These are phyloP conservation scores for Acanthamoeba culbertsoni DNA, from an alignment of 208 protist genomes.

Conservation along the genomic window DNA sequence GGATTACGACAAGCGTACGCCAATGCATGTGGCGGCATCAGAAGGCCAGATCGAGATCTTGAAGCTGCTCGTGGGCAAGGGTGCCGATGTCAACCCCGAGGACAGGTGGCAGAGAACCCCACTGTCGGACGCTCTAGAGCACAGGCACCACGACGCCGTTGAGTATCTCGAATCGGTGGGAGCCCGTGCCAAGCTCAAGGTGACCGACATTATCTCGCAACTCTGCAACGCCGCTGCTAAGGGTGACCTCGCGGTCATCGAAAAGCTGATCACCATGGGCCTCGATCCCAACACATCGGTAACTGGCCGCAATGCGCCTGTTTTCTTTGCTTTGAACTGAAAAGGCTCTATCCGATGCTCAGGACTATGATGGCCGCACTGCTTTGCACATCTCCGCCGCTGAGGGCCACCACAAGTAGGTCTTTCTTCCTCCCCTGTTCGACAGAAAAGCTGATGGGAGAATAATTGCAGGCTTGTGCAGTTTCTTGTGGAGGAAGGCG, in stretches of 20 bases:
- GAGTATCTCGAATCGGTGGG: not conserved
- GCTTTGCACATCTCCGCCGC: conserved; percentile 30
- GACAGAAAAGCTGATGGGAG: too few species aligned
- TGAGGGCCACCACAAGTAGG: not conserved
- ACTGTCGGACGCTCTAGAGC: not conserved
- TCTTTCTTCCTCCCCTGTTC: not conserved
- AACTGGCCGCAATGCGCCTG: not conserved
- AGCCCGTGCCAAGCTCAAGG: conserved; percentile 20
- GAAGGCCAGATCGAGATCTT: conserved; percentile 66
- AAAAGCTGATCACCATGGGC: not conserved
- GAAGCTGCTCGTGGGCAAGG: conserved; percentile 62
- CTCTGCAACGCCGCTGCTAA: conserved; percentile 29
- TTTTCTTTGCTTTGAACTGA: not conserved
- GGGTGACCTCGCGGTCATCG: conserved; percentile 17
- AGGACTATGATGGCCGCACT: conserved; percentile 37
- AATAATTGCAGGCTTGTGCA: not conserved
- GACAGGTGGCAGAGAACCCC: not conserved
- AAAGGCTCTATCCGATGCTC: not conserved
- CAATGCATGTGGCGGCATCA: conserved; percentile 70
- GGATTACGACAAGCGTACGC: conserved; percentile 74
- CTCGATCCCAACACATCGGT: not conserved
- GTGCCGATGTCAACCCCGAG: conserved; percentile 59
- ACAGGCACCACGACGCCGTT: not conserved
- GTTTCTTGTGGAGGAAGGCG: conserved; percentile 18
- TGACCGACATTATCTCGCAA: conserved; percentile 17